A percentile compares a stretch with the other conserved stretches of the same genome.
Conservation (phyloP, 1,284 basidiomycete species). For the Kalmanozyma brasiliensis region DNA sequence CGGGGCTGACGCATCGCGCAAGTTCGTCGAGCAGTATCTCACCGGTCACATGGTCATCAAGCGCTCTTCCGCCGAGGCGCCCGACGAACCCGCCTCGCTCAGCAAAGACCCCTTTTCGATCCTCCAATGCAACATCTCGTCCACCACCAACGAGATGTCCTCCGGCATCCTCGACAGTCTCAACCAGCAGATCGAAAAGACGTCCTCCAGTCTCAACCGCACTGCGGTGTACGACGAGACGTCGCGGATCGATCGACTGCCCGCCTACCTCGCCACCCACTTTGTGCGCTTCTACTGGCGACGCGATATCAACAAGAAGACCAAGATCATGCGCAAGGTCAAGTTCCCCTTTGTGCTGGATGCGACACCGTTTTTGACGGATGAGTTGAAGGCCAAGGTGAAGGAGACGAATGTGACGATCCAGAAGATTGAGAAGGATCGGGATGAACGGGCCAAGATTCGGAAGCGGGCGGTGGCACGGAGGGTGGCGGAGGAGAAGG, state of each 20-base stretch:
- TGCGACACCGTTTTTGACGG: conserved; percentile 81
- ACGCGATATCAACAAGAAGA: conserved; percentile 81
- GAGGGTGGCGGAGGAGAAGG: conserved; percentile 60
- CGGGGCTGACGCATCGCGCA: conserved; percentile 29
- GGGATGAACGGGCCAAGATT: conserved; percentile 84
- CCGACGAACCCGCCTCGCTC: conserved; percentile 78
- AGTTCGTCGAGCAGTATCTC: conserved; percentile 86
- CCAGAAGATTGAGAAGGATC: conserved; percentile 83
- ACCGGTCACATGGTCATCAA: conserved; percentile 82
- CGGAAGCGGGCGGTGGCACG: conserved; percentile 77
- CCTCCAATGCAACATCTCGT: conserved; percentile 90
- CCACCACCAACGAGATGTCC: conserved; percentile 87
- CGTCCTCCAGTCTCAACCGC: conserved; percentile 80
- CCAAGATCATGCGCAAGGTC: conserved; percentile 80
- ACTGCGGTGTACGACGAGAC: conserved; percentile 85
- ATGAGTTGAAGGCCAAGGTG: conserved; percentile 80
- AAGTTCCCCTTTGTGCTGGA: conserved; percentile 91
- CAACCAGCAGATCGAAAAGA: conserved; percentile 86
- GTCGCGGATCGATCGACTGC: conserved; percentile 84
- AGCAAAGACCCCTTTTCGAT: conserved; percentile 82
- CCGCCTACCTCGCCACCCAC: conserved; percentile 82
- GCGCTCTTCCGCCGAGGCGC: conserved; percentile 74
- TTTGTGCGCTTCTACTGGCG: conserved; percentile 98
- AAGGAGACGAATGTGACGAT: conserved; percentile 77
- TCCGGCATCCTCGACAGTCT: conserved; percentile 85